phyloP scores from a whole-genome alignment of 495 filamentous ascomycete species.

The Alectoria sarmentosa region DNA sequence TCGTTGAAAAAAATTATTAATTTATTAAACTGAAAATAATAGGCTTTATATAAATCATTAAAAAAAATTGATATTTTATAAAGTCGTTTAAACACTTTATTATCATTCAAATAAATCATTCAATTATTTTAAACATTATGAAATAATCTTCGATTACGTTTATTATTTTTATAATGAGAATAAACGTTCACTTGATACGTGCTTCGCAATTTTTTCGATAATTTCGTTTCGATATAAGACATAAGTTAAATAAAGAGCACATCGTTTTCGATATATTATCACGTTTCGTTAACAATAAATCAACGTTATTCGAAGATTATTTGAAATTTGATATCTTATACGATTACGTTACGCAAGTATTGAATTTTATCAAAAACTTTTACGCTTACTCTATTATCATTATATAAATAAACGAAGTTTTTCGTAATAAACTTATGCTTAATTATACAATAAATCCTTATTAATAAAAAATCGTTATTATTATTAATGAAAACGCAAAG shows the following conservation, averaged over 20 bases:
- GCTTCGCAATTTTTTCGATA: conserved; percentile 9
- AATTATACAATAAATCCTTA: too few species aligned
- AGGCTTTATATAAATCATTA: conserved; percentile 1
- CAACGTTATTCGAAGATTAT: too few species aligned
- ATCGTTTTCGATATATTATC: conserved; percentile 5
- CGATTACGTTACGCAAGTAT: too few species aligned
- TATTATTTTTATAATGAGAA: not conserved
- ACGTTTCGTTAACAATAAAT: not conserved
- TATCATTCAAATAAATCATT: conserved; percentile 5
- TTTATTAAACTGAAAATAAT: conserved; percentile 13
- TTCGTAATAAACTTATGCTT: too few species aligned
- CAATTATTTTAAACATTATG: not conserved
- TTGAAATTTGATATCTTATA: too few species aligned
- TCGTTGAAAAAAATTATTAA: conserved; percentile 14
- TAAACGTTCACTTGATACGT: conserved; percentile 5
- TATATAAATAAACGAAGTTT: too few species aligned
- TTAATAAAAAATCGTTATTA: too few species aligned
- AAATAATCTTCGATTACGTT: not conserved
- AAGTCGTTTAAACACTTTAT: not conserved
- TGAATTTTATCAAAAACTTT: too few species aligned
- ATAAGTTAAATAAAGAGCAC: conserved; percentile 3
- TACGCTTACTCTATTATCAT: too few species aligned
- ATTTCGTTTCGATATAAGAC: conserved; percentile 7
- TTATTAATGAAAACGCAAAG: too few species aligned
- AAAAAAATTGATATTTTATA: not conserved